Conservation (phyloP, 495 filamentous ascomycete species). For the Aspergillus incahuasiensis region DNA sequence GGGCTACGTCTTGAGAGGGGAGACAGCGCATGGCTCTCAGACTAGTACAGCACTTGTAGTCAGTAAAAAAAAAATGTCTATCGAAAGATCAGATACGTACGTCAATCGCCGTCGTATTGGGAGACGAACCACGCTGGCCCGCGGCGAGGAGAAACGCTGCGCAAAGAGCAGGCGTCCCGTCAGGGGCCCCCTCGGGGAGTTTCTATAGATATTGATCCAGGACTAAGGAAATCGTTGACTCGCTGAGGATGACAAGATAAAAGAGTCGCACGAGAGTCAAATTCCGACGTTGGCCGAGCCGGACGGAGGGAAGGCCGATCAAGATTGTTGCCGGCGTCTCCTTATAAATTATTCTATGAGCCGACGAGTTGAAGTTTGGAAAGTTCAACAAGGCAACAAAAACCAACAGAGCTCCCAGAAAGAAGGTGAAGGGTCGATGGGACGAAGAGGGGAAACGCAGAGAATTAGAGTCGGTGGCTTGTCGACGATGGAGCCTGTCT, state of each 20-base stretch:
- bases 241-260: background rate
- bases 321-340: background rate
- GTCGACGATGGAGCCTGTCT: slow-evolving; percentile 11
- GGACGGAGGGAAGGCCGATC: background rate
- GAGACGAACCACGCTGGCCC: slow-evolving; percentile 18
- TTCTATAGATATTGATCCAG: background rate
- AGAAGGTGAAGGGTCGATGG: slow-evolving; percentile 1
- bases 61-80: too few species aligned
- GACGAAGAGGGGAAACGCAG: slow-evolving; percentile 16
- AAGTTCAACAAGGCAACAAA: background rate
- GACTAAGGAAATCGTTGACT: background rate
- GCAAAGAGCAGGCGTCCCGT: slow-evolving; percentile 6
- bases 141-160: slow-evolving; percentile 9
- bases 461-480: slow-evolving; percentile 17
- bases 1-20: slow-evolving; percentile 18
- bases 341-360: background rate
- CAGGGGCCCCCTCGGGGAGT: background rate
- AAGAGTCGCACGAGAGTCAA: background rate
- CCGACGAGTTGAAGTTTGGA: background rate
- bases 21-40: slow-evolving; percentile 31
- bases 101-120: slow-evolving; percentile 6
- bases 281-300: background rate
- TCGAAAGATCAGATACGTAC: slow-evolving; percentile 14
- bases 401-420: background rate
- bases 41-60: slow-evolving; percentile 8